phyloP scores from a whole-genome alignment of 2,329 filamentous ascomycete genomes.

The Xenoacremonium recifei region DNA sequence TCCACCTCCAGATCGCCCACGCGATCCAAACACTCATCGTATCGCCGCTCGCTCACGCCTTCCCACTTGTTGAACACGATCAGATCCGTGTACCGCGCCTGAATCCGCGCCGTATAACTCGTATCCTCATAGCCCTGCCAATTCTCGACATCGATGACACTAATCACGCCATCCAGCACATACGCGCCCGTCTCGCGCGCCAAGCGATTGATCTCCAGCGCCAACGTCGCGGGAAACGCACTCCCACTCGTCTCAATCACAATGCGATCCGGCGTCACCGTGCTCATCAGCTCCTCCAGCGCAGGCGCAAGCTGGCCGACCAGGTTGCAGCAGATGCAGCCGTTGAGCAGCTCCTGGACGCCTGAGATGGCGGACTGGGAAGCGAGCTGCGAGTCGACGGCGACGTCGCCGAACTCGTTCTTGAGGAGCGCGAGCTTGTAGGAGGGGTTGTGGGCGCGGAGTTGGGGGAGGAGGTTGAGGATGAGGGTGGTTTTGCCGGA shows the following conservation, averaged over 20 bases:
- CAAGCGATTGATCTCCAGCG: constrained; percentile 84
- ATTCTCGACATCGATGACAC: constrained; percentile 91
- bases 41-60: constrained; percentile 64
- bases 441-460: constrained; percentile 64
- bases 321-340: constrained; percentile 98
- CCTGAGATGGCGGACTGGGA: constrained; percentile 79
- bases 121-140: constrained; percentile 93
- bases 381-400: constrained; percentile 89
- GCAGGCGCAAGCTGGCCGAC: constrained; percentile 86
- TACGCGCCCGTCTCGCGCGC: constrained; percentile 68
- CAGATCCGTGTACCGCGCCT: constrained; percentile 86
- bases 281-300: constrained; percentile 67
- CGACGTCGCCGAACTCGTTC: constrained; percentile 96
- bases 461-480: constrained; percentile 88
- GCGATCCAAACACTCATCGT: constrained; percentile 76
- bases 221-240: constrained; percentile 84
- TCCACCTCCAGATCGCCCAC: constrained; percentile 80
- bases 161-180: constrained; percentile 81
- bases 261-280: constrained; percentile 71
- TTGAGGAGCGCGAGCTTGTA: constrained; percentile 95
- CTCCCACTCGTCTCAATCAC: constrained; percentile 91
- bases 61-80: constrained; percentile 97
- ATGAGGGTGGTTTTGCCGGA: constrained; percentile 96
- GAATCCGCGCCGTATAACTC: constrained; percentile 82
- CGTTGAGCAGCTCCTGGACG: constrained; percentile 90